These are phyloP conservation scores for Aureobasidium namibiae DNA, from an alignment of 2,329 filamentous ascomycete species.

Conservation along the genomic window DNA sequence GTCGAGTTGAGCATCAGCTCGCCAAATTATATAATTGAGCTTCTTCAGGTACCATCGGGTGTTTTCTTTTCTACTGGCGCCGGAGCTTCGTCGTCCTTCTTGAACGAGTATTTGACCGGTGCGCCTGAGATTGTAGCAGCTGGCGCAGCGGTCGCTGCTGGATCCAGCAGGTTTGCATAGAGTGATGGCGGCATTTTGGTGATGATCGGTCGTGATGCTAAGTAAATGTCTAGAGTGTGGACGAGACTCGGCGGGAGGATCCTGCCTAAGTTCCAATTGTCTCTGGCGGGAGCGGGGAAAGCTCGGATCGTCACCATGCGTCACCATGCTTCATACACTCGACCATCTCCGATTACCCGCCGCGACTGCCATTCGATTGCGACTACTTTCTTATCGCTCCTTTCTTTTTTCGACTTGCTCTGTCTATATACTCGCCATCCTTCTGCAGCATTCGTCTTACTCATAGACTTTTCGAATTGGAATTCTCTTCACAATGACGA, in stretches of 20 bases:
- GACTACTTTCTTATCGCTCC: neutral
- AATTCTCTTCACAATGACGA: constrained; percentile 36
- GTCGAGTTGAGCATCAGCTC: constrained; percentile 39
- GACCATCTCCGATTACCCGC: neutral
- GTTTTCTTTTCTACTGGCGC: constrained; percentile 49
- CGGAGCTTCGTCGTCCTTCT: constrained; percentile 41
- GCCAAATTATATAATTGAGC: constrained; percentile 26
- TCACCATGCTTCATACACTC: no score
- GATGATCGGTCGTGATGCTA: neutral
- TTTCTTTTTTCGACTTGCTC: neutral
- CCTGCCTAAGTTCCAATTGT: no score
- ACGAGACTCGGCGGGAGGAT: neutral
- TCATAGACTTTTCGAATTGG: neutral
- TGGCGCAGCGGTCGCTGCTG: constrained; percentile 22
- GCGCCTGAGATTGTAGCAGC: constrained; percentile 66
- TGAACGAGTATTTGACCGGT: constrained; percentile 68
- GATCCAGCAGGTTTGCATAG: constrained; percentile 75
- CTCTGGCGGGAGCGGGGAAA: neutral
- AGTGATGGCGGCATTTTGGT: constrained; percentile 44
- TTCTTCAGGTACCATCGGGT: constrained; percentile 51
- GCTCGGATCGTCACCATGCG: neutral
- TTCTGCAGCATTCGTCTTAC: neutral
- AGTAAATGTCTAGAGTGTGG: no score
- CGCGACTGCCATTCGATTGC: neutral
- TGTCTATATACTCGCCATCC: neutral